These are phyloP conservation scores for Dittrichia graveolens DNA, from an alignment of 129 eudicot species.

Conservation along the genomic window DNA sequence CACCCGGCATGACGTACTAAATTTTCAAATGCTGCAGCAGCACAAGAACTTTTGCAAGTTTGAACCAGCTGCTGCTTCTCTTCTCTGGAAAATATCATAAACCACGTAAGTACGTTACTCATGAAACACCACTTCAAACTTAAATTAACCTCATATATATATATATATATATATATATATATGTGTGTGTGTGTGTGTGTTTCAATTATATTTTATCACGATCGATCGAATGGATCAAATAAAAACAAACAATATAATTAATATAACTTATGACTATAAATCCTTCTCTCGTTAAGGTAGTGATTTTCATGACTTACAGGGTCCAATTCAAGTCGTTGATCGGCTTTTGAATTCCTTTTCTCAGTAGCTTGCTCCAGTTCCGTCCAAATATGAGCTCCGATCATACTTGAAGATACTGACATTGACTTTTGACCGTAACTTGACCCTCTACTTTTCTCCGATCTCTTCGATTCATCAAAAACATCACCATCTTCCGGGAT, in stretches of 20 bases:
- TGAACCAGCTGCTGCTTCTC: conserved; percentile 6
- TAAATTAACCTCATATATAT: too few species aligned
- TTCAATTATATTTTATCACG: too few species aligned
- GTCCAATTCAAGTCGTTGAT: conserved; percentile 19
- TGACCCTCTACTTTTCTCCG: conserved; percentile 26
- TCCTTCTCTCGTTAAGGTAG: too few species aligned
- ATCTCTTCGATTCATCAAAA: conserved; percentile 35
- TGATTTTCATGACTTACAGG: conserved; percentile 35
- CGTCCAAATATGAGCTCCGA: conserved; percentile 51
- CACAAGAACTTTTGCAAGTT: conserved; percentile 34
- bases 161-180: too few species aligned
- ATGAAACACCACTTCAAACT: too few species aligned
- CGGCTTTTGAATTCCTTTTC: conserved; percentile 31
- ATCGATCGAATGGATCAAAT: too few species aligned
- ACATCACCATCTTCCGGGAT: conserved; percentile 31
- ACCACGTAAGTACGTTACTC: background rate
- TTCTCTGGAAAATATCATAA: conserved; percentile 25
- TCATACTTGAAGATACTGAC: conserved; percentile 30
- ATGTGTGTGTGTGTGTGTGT: too few species aligned
- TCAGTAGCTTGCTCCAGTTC: conserved; percentile 47
- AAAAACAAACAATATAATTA: too few species aligned
- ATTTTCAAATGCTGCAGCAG: too few species aligned
- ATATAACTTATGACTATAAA: too few species aligned
- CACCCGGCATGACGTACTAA: too few species aligned
- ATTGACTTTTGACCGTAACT: conserved; percentile 27